phyloP scores from a whole-genome alignment of 176 grass and related monocot species.

The Bonia amplexicaulis region DNA sequence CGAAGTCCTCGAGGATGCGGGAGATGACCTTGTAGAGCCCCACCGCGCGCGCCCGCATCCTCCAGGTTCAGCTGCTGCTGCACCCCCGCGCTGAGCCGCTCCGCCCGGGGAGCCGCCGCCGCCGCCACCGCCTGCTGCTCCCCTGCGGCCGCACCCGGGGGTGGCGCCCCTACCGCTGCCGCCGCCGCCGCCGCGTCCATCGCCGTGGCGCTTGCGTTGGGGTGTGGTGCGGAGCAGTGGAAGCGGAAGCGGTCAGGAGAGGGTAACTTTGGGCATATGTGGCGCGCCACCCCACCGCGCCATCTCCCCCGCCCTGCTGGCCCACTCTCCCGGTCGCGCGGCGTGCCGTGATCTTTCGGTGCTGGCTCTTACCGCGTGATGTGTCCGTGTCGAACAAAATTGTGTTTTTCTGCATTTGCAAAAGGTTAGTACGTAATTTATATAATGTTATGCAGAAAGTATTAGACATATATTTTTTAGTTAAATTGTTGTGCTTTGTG shows the following conservation, averaged over 20 bases:
- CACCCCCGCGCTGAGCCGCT: conserved; percentile 66
- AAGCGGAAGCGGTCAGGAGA: neutral
- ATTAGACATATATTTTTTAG: no score
- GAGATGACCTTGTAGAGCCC: conserved; percentile 87
- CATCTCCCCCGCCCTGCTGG: no score
- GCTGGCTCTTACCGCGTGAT: no score
- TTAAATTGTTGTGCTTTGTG: no score
- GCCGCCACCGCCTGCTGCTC: conserved; percentile 5
- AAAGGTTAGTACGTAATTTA: no score
- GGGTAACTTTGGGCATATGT: no score
- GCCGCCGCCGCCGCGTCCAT: conserved; percentile 37
- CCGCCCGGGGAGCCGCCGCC: conserved; percentile 30
- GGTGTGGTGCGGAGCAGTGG: neutral
- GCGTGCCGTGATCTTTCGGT: no score
- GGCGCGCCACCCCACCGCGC: no score
- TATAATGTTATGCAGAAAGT: no score
- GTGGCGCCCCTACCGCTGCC: neutral
- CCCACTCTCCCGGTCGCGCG: no score
- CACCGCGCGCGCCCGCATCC: conserved; percentile 65
- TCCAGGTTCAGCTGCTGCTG: conserved; percentile 89
- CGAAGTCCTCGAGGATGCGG: conserved; percentile 88
- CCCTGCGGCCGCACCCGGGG: neutral
- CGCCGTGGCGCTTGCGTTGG: conserved; percentile 12
- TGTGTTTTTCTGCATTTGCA: no score
- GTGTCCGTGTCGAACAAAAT: no score